Base-by-base conservation (phyloP, 352 stramenopile species). In the Stephanocyclus meneghinianus region DNA sequence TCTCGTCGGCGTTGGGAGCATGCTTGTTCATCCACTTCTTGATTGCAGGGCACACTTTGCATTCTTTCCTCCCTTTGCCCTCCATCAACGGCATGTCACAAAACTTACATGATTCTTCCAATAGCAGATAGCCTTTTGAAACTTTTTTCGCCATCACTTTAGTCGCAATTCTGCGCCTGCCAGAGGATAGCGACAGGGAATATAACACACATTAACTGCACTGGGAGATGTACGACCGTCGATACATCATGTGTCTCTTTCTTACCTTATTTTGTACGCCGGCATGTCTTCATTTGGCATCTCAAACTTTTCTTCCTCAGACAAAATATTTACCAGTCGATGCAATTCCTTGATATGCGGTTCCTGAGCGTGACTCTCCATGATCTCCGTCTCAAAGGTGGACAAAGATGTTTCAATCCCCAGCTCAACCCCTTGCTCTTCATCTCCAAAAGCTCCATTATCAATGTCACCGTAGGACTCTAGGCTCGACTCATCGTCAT, bases 141-240 rank as follows among this genome's bases (percentile, higher is more conserved):
- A 66, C 71, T 47, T 83, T 83, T 45, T 83, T 78, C 7, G 76
- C 61, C 8, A 71, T 70, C 15, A 83, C 76, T 61, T 83, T 83
- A 10, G 69, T 70, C 59, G 76, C 76, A 65, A 83, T 83, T 21
- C 64, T 78, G 21, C 63, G 68, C 62, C 76, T 83, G 61, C 57
- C 21, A 16, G 18, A 45, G 32, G 53, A 21, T 65, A n/a, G 48
- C 7, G 15, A 40, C 32, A 57, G 64, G 65, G 9, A 53, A 21
- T 50, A 63, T 18, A 29, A 6, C 53, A 50, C 18, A 21, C 51
- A 18, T 47, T 15, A 16, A 7, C 10, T 15, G 47, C 6, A 45
- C 9, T 37, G 15, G 32, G n/a, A 55, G 2, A 13, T 5, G 48
- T 2, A 53, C 10, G n/a, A 9, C n/a, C 5, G 3, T 21, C 11